phyloP scores from a whole-genome alignment of 2,329 filamentous ascomycete species.

The Drechslerella dactyloides region DNA sequence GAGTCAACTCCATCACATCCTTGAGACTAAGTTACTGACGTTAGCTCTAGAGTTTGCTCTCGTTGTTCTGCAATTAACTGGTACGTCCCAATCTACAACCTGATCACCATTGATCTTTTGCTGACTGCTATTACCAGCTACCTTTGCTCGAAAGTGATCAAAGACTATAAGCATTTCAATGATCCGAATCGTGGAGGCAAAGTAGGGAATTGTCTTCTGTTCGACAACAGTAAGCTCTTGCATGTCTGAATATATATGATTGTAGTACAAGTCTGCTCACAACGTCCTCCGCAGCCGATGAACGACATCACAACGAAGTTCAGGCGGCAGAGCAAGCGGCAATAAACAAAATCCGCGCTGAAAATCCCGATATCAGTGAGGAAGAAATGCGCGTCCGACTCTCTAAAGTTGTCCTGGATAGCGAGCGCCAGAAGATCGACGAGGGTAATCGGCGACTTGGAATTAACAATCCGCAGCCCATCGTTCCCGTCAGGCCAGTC shows the following conservation, averaged over 20 bases:
- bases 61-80: slow-evolving; percentile 66
- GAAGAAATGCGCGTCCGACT: slow-evolving; percentile 67
- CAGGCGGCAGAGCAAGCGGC: slow-evolving; percentile 67
- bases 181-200: slow-evolving; percentile 62
- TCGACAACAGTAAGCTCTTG: slow-evolving; percentile 62
- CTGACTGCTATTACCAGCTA: slow-evolving; percentile 62
- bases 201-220: slow-evolving; percentile 69
- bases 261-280: background rate
- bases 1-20: background rate
- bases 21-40: slow-evolving; percentile 6
- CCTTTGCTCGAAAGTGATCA: slow-evolving; percentile 71
- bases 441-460: slow-evolving; percentile 21
- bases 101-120: background rate
- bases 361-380: slow-evolving; percentile 68
- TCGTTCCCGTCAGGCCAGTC: background rate
- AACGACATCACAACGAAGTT: slow-evolving; percentile 70
- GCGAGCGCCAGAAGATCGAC: slow-evolving; percentile 49
- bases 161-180: slow-evolving; percentile 73
- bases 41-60: slow-evolving; percentile 63
- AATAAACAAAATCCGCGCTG: slow-evolving; percentile 64
- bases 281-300: slow-evolving; percentile 58
- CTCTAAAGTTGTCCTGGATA: slow-evolving; percentile 63
- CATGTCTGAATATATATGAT: background rate
- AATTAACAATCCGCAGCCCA: slow-evolving; percentile 1
- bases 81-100: slow-evolving; percentile 57